A percentile compares a stretch with the other conserved stretches of the same genome.
These are phyloP conservation scores for Phytophthora sansomeana DNA, from an alignment of 352 stramenopile species.

Conservation along the genomic window DNA sequence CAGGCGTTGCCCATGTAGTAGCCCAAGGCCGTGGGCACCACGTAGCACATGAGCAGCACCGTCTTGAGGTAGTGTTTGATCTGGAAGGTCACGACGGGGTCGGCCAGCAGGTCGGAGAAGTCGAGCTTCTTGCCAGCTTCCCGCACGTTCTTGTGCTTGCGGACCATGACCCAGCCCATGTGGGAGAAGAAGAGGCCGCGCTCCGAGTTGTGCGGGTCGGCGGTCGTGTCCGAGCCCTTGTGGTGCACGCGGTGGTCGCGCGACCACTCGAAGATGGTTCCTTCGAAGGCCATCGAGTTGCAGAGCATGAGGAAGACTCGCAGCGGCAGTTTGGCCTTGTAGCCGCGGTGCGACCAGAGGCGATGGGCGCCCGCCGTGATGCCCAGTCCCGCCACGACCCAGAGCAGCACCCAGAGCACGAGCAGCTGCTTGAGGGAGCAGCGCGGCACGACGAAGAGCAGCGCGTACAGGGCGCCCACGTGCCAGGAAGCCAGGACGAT, in stretches of 20 bases:
- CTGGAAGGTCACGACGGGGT: conserved; percentile 97
- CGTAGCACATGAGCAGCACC: conserved; percentile 97
- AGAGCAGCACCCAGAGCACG: conserved; percentile 73
- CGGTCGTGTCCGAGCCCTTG: conserved; percentile 97
- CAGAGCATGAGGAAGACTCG: conserved; percentile 97
- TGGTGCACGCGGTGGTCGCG: conserved; percentile 99
- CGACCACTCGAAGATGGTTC: conserved; percentile 98
- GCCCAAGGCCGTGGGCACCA: conserved; percentile 93
- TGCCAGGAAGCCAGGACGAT: conserved; percentile 71
- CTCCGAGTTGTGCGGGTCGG: conserved; percentile 96
- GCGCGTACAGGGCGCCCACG: conserved; percentile 74
- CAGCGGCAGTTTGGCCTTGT: conserved; percentile 92
- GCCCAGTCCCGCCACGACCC: conserved; percentile 91
- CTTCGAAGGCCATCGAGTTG: conserved; percentile 98
- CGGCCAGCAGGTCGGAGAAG: conserved; percentile 94
- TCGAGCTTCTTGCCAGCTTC: conserved; percentile 93
- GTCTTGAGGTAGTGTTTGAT: conserved; percentile 92
- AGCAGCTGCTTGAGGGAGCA: conserved; percentile 54
- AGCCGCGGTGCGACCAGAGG: conserved; percentile 97
- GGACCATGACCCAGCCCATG: conserved; percentile 99
- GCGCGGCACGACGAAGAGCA: conserved; percentile 66
- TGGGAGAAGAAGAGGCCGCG: conserved; percentile 99
- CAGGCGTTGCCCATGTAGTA: conserved; percentile 92
- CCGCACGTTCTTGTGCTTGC: conserved; percentile 94
- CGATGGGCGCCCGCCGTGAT: conserved; percentile 98